A percentile compares a stretch with the other conserved stretches of the same genome.
phyloP scores from a whole-genome alignment of 2,329 filamentous ascomycete genomes.

The Xylaria sp. region DNA sequence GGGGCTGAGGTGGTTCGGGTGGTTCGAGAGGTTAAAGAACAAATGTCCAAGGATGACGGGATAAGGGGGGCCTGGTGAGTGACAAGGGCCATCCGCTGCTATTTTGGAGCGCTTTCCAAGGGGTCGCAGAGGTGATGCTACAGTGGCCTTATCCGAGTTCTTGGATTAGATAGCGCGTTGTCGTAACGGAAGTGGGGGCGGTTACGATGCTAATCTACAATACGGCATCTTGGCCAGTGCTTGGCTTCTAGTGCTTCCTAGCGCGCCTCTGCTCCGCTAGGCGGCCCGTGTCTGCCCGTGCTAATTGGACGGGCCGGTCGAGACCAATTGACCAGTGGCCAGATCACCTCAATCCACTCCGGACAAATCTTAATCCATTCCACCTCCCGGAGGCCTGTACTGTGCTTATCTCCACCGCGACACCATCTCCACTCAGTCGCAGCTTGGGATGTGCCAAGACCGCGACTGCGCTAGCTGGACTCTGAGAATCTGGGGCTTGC shows the following conservation, averaged over 20 bases:
- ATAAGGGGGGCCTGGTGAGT: slow-evolving; percentile 22
- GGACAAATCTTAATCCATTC: too few relatives aligned
- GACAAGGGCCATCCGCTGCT: slow-evolving; percentile 21
- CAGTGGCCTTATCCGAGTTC: slow-evolving; percentile 44
- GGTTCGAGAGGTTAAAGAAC: slow-evolving; percentile 7
- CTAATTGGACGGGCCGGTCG: too few relatives aligned
- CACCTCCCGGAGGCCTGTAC: too few relatives aligned
- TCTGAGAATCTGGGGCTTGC: slow-evolving; percentile 3
- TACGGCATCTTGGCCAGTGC: too few relatives aligned
- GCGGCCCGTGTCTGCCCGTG: neutral
- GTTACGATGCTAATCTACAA: too few relatives aligned
- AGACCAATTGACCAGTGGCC: too few relatives aligned
- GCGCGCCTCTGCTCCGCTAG: too few relatives aligned
- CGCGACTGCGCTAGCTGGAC: neutral
- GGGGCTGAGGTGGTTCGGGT: slow-evolving; percentile 6
- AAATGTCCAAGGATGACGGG: slow-evolving; percentile 8
- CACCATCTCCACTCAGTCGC: too few relatives aligned
- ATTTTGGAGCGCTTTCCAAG: slow-evolving; percentile 19
- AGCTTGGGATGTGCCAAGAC: too few relatives aligned
- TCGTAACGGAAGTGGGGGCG: neutral
- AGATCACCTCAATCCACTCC: too few relatives aligned
- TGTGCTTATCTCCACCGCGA: too few relatives aligned
- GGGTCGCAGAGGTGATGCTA: slow-evolving; percentile 35
- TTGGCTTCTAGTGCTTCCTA: too few relatives aligned
- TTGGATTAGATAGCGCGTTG: slow-evolving; percentile 29